phyloP scores from a whole-genome alignment of 2,329 filamentous ascomycete genomes.

The Fusarium sp. region DNA sequence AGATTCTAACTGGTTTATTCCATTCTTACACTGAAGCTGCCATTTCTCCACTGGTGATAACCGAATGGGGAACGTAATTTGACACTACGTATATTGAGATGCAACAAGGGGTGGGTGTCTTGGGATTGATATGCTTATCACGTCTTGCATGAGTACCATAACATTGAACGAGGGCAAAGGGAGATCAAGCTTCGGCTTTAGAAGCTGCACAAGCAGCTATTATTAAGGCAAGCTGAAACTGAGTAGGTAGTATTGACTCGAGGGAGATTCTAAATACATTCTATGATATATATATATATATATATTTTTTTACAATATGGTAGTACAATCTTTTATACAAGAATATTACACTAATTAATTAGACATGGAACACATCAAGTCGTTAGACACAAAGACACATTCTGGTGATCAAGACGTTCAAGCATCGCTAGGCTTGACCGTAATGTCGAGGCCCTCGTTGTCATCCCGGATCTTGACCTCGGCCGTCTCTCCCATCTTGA shows the following conservation, averaged over 20 bases:
- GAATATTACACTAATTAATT: conserved; percentile 14
- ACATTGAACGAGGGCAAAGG: too few relatives aligned
- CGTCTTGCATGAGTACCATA: too few relatives aligned
- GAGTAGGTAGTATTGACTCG: conserved; percentile 20
- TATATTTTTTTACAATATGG: conserved; percentile 9
- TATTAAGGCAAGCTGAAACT: background rate
- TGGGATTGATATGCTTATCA: too few relatives aligned
- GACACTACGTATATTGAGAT: too few relatives aligned
- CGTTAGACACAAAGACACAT: conserved; percentile 20
- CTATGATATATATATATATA: conserved; percentile 20
- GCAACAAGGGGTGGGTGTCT: too few relatives aligned
- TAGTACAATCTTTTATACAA: conserved; percentile 17
- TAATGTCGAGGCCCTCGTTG: conserved; percentile 65
- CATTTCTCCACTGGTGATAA: background rate
- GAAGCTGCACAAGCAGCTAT: background rate
- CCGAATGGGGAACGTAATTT: background rate
- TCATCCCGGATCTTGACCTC: conserved; percentile 73
- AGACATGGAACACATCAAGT: conserved; percentile 40
- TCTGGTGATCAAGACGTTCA: conserved; percentile 1
- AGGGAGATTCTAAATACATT: conserved; percentile 15
- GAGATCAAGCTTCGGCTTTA: too few relatives aligned
- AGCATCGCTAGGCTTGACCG: conserved; percentile 35
- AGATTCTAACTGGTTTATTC: conserved; percentile 14
- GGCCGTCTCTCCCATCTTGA: conserved; percentile 79
- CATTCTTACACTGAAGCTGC: background rate